These are phyloP conservation scores for Dovyalis caffra DNA, from an alignment of 345 rosid genomes.

Conservation along the genomic window DNA sequence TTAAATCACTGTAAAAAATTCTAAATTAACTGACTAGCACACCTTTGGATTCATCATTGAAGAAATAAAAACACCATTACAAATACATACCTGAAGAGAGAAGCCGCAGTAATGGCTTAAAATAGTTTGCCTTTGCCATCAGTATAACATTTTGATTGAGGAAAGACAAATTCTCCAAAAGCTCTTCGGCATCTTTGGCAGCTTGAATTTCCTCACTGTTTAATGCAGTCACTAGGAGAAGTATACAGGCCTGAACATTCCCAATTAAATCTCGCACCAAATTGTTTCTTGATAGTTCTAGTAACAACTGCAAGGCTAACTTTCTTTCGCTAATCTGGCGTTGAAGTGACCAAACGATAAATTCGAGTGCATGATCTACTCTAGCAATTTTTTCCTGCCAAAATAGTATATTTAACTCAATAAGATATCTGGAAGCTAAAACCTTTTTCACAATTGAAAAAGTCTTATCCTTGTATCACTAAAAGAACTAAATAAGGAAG, in stretches of 20 bases:
- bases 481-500: too few relatives aligned
- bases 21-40: neutral
- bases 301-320: constrained; percentile 24
- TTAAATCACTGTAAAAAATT: neutral
- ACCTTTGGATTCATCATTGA: neutral
- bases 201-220: constrained; percentile 24
- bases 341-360: constrained; percentile 28
- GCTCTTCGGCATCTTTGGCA: constrained; percentile 18
- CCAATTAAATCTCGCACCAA: constrained; percentile 20
- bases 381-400: constrained; percentile 27
- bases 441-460: neutral
- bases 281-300: constrained; percentile 23
- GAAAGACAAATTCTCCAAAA: constrained; percentile 28
- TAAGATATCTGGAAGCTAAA: neutral
- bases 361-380: constrained; percentile 21
- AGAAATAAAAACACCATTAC: neutral
- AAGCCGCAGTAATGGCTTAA: constrained; percentile 27
- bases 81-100: constrained; percentile 25
- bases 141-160: constrained; percentile 24
- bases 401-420: neutral
- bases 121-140: constrained; percentile 33
- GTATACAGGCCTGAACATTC: constrained; percentile 22
- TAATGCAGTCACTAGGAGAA: constrained; percentile 26
- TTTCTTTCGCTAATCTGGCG: constrained; percentile 29
- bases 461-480: too few relatives aligned